Evolutionary conservation across 495 filamentous ascomycete species (phyloP), one percentile per base, ranked within the genome.

Genomic region (Ramalina intermedia): DNA sequence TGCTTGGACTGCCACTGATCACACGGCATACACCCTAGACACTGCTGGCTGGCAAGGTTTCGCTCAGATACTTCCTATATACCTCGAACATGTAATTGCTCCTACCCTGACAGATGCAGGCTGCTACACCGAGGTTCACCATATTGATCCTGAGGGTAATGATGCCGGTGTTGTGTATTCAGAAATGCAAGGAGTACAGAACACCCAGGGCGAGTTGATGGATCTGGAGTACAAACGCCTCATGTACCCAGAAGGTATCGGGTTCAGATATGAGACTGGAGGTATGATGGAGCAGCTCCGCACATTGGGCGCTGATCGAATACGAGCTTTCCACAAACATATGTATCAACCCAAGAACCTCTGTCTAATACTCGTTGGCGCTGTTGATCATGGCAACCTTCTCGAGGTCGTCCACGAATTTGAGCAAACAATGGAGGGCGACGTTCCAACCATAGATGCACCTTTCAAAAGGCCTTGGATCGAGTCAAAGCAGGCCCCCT

Each of bases 281-380:
- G 91, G 91, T 39, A 86, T 96, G 83, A 93, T 91, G 82, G 84
- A 93, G 57, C 79, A 82, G 40, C 73, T 99, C 18, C 76, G 91
- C 43, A 80, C 87, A 17, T 62, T 99, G 38, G 87, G 85, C 2
- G 80, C 86, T 3, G 83, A 96, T 44, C 79, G 86, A 17, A 99
- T 99, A 56, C 80, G 93, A 7, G 75, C 74, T 27, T 99, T 95
- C 64, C 91, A 99, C 62, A 80, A 80, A 46, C 83, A 88, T 48
- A 99, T 99, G 93, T 99, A 99, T 57, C 90, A 95, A 57, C 91
- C 93, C 7, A 93, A 86, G 59, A 99, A 99, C 59, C 65, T 99
- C 53, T 94, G 90, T 54, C 61, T 96, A 46, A 71, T 96, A 33
- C 76, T 99, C 44, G 80, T 90, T 43, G 91, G 91, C 46, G 88